phyloP scores from a whole-genome alignment of 768 basidiomycete genomes.

The Asterophora lycoperdoides region DNA sequence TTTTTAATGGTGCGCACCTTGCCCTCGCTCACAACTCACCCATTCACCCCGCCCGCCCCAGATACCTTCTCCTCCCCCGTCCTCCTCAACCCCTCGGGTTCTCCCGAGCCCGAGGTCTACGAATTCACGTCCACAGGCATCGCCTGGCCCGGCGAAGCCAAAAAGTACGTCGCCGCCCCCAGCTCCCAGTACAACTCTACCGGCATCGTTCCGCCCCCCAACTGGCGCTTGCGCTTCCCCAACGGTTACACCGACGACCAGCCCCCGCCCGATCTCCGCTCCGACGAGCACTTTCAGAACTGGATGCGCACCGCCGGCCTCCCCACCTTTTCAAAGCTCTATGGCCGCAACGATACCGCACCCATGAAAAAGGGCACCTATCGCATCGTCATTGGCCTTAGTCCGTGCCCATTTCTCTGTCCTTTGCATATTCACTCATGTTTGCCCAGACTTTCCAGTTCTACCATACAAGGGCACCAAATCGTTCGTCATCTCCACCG shows the following conservation, averaged over 20 bases:
- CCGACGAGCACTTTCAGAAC: conserved; percentile 94
- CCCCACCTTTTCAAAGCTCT: conserved; percentile 95
- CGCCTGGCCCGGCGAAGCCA: conserved; percentile 93
- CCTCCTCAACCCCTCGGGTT: conserved; percentile 49
- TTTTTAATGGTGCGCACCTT: conserved; percentile 78
- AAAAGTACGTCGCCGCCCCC: conserved; percentile 76
- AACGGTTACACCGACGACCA: conserved; percentile 61
- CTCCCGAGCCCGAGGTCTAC: conserved; percentile 49
- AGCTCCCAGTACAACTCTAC: conserved; percentile 42
- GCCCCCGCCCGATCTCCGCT: conserved; percentile 67
- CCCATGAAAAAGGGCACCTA: conserved; percentile 72
- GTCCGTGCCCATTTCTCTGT: conserved; percentile 44
- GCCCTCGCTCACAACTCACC: not conserved
- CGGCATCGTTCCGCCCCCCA: conserved; percentile 86
- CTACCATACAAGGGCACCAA: conserved; percentile 90
- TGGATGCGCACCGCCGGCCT: conserved; percentile 99
- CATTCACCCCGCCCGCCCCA: too few relatives aligned
- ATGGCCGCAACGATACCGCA: conserved; percentile 82
- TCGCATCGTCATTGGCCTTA: conserved; percentile 70
- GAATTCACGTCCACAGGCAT: conserved; percentile 75
- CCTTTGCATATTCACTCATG: not conserved
- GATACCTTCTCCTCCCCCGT: conserved; percentile 75
- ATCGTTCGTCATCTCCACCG: conserved; percentile 93
- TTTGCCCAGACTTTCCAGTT: conserved; percentile 84
- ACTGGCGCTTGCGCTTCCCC: conserved; percentile 77